Evolutionary conservation across 192 early-diverging fungal genomes (phyloP).

Genomic region (Coemansia sp.): DNA sequence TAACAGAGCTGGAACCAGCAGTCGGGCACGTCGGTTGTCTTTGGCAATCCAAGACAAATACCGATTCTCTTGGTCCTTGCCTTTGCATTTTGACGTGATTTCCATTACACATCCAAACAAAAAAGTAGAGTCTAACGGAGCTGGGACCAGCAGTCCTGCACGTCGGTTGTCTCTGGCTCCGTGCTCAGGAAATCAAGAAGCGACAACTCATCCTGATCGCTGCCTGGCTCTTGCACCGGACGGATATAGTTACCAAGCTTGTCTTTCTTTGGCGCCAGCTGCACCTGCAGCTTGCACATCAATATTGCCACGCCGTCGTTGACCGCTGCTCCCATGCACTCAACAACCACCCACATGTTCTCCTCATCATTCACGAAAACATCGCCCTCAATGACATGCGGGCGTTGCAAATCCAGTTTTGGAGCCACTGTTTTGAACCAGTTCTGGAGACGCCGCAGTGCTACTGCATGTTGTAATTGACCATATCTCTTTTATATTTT

Average conservation of each 20-base stretch:
- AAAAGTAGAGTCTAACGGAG: background rate
- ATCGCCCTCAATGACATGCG: slow-evolving; percentile 45
- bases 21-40: slow-evolving; percentile 15
- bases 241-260: slow-evolving; percentile 23
- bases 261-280: slow-evolving; percentile 20
- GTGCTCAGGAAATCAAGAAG: slow-evolving; percentile 28
- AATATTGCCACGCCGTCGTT: background rate
- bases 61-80: too few relatives aligned
- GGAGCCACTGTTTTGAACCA: too few relatives aligned
- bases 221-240: slow-evolving; percentile 6
- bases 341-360: slow-evolving; percentile 35
- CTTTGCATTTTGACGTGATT: too few relatives aligned
- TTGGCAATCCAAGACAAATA: too few relatives aligned
- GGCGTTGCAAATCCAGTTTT: background rate
- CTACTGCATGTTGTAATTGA: too few relatives aligned
- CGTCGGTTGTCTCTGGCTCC: slow-evolving; percentile 30
- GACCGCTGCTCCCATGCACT: slow-evolving; percentile 27
- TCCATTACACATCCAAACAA: background rate
- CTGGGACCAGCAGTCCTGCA: slow-evolving; percentile 21
- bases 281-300: background rate
- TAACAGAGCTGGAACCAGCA: slow-evolving; percentile 16
- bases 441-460: too few relatives aligned
- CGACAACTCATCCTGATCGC: slow-evolving; percentile 33
- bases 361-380: slow-evolving; percentile 22
- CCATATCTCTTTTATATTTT: too few relatives aligned